Evolutionary conservation across 2,329 filamentous ascomycete species (phyloP).

Genomic region (Aspergillus pseudotamarii): DNA sequence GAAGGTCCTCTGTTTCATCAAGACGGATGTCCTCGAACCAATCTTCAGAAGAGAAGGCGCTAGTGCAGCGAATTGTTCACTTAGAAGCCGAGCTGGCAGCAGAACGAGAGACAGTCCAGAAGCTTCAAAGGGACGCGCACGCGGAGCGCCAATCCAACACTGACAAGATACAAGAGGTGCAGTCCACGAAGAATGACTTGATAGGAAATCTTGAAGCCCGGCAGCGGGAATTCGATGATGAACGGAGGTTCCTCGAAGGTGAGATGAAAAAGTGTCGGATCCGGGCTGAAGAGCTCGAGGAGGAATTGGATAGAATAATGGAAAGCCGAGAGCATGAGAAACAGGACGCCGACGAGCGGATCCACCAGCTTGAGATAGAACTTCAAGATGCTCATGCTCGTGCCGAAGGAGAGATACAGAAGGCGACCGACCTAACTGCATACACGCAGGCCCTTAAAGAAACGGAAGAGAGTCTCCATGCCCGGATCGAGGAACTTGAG

Average conservation of each 20-base stretch:
- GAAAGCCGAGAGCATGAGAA: constrained; percentile 84
- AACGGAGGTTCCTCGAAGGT: constrained; percentile 78
- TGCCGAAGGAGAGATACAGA: constrained; percentile 48
- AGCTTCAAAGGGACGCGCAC: constrained; percentile 71
- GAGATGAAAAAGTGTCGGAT: constrained; percentile 77
- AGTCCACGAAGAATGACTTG: constrained; percentile 90
- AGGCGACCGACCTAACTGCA: constrained; percentile 52
- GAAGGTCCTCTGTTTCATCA: constrained; percentile 63
- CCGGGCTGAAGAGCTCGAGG: constrained; percentile 84
- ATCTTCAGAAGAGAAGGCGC: constrained; percentile 61
- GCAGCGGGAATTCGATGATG: constrained; percentile 82
- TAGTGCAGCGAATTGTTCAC: constrained; percentile 63
- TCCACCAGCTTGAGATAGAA: constrained; percentile 71
- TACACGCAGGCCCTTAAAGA: constrained; percentile 61
- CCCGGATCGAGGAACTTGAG: constrained; percentile 51
- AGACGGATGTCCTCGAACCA: constrained; percentile 64
- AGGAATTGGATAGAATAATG: constrained; percentile 83
- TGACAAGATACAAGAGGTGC: constrained; percentile 76
- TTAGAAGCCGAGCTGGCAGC: constrained; percentile 78
- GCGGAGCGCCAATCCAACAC: constrained; percentile 61
- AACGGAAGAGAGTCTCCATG: constrained; percentile 41
- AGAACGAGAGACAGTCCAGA: constrained; percentile 69
- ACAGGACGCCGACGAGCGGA: constrained; percentile 67
- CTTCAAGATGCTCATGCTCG: constrained; percentile 62
- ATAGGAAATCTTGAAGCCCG: constrained; percentile 93